phyloP scores from a whole-genome alignment of 169 alveolate species.

The Amoebophrya sp. region DNA sequence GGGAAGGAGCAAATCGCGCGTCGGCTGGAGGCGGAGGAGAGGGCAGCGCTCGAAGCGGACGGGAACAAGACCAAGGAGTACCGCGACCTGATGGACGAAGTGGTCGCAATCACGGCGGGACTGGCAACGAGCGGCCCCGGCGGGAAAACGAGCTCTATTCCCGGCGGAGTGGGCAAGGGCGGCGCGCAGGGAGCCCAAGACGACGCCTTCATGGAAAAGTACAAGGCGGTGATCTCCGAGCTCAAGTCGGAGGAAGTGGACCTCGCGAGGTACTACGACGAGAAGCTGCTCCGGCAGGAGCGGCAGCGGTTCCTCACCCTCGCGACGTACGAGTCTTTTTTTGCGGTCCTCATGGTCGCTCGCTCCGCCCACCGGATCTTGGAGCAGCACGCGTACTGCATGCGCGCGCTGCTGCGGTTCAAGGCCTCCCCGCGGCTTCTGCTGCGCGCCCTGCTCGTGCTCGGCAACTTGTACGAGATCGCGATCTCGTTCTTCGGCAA shows the following conservation, averaged over 20 bases:
- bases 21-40: not conserved
- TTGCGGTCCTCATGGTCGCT: not conserved
- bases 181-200: not conserved
- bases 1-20: not conserved
- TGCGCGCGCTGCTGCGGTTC: not conserved
- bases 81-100: too few relatives aligned
- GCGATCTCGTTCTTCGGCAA: not conserved
- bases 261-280: not conserved
- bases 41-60: not conserved
- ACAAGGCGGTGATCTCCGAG: not conserved
- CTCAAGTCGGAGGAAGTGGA: not conserved
- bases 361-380: not conserved
- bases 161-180: too few relatives aligned
- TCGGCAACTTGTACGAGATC: not conserved
- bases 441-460: not conserved
- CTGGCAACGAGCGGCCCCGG: too few relatives aligned
- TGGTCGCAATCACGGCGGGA: too few relatives aligned
- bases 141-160: too few relatives aligned
- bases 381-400: not conserved
- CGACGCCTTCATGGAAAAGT: not conserved
- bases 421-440: not conserved
- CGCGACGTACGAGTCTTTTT: not conserved
- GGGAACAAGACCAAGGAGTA: too few relatives aligned
- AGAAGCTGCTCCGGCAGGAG: not conserved
- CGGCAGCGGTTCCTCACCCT: not conserved